Conservation (phyloP, 306 rosid species). For the Myrica gale region DNA sequence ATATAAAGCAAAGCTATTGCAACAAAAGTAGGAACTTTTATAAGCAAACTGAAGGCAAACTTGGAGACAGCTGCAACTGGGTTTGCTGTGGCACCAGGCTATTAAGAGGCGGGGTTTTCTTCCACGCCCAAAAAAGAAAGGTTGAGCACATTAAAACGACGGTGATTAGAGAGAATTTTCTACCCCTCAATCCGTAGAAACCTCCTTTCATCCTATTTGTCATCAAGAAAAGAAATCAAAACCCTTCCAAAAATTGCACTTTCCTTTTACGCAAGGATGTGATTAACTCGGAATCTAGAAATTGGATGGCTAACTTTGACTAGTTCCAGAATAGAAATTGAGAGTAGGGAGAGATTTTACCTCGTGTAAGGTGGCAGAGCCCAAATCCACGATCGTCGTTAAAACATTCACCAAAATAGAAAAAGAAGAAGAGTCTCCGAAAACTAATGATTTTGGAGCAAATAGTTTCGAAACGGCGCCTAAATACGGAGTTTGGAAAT, state of each 20-base stretch:
- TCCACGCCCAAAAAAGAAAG: constrained; percentile 74
- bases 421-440: background rate
- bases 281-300: background rate
- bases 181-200: constrained; percentile 64
- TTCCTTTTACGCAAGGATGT: background rate
- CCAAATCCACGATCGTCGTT: background rate
- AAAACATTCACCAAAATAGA: background rate
- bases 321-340: background rate
- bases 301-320: background rate
- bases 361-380: background rate
- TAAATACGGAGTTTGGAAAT: background rate
- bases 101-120: constrained; percentile 65
- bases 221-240: constrained; percentile 10
- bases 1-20: background rate
- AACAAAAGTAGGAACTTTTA: constrained; percentile 4
- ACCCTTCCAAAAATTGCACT: background rate
- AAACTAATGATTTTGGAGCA: background rate
- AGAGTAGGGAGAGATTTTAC: background rate
- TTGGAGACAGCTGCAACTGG: constrained; percentile 51
- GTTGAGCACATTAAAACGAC: constrained; percentile 64
- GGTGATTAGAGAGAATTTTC: constrained; percentile 67
- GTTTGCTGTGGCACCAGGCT: constrained; percentile 52
- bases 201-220: constrained; percentile 72
- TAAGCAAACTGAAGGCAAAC: constrained; percentile 37
- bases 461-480: background rate